These are phyloP conservation scores for Lipomyces japonicus DNA, from an alignment of 805 yeast genomes.

Conservation along the genomic window DNA sequence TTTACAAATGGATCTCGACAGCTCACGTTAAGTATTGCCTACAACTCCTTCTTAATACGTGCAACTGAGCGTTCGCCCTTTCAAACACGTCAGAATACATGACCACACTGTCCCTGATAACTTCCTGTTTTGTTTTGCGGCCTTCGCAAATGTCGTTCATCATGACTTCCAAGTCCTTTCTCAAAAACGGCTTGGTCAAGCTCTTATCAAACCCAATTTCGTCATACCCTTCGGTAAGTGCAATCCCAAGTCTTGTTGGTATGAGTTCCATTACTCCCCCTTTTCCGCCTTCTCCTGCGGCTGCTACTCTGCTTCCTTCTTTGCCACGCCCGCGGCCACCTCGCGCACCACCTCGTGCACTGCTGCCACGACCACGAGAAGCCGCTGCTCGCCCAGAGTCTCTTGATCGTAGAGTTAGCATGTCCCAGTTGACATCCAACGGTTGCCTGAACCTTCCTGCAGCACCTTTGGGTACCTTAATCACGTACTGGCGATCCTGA, in stretches of 20 bases:
- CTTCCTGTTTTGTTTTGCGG: constrained; percentile 47
- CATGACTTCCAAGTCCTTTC: constrained; percentile 69
- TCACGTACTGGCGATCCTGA: constrained; percentile 60
- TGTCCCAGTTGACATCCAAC: constrained; percentile 5
- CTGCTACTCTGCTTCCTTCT: constrained; percentile 4
- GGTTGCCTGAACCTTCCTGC: constrained; percentile 16
- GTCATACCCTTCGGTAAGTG: constrained; percentile 84
- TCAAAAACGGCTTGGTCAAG: constrained; percentile 80
- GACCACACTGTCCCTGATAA: constrained; percentile 51
- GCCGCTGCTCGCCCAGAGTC: constrained; percentile 8
- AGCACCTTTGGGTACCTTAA: constrained; percentile 34
- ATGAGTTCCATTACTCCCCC: constrained; percentile 44
- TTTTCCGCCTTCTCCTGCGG: constrained; percentile 19
- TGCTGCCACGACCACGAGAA: constrained; percentile 13
- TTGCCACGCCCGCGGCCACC: constrained; percentile 12
- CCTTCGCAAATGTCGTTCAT: constrained; percentile 71
- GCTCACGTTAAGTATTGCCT: constrained; percentile 1
- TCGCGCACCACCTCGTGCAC: constrained; percentile 13
- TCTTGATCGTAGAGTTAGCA: constrained; percentile 31
- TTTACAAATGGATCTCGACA: background rate
- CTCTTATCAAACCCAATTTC: constrained; percentile 69
- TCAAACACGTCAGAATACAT: constrained; percentile 62
- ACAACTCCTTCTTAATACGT: constrained; percentile 33
- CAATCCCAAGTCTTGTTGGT: constrained; percentile 82
- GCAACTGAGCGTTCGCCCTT: constrained; percentile 44